Evolutionary conservation across 2,329 filamentous ascomycete species (phyloP).

Genomic region (Paracoccidioides lutzii): DNA sequence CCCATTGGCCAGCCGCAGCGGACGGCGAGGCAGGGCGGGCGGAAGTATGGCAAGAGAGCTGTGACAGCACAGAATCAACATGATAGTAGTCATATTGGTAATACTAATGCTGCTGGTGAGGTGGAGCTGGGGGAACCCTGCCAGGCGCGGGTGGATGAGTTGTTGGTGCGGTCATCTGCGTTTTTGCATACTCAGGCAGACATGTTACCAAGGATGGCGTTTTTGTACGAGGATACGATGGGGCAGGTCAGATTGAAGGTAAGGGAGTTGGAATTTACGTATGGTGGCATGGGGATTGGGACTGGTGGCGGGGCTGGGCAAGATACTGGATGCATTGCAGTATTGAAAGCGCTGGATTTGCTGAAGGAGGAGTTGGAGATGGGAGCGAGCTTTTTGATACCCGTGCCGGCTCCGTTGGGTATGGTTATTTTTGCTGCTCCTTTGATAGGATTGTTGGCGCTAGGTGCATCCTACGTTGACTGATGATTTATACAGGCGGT

Average conservation of each 20-base stretch:
- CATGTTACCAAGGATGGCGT: slow-evolving; percentile 46
- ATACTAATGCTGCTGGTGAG: slow-evolving; percentile 17
- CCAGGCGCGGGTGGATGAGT: slow-evolving; percentile 50
- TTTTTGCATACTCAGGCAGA: slow-evolving; percentile 46
- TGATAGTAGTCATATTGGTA: background rate
- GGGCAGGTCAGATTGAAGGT: slow-evolving; percentile 44
- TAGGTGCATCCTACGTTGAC: slow-evolving; percentile 37
- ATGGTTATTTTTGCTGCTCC: slow-evolving; percentile 12
- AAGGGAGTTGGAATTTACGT: slow-evolving; percentile 41
- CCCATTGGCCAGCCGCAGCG: slow-evolving; percentile 37
- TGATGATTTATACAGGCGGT: slow-evolving; percentile 41
- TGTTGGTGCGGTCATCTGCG: slow-evolving; percentile 52
- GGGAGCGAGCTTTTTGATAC: slow-evolving; percentile 49
- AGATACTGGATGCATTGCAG: slow-evolving; percentile 35
- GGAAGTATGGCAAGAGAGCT: background rate
- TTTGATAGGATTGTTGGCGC: background rate
- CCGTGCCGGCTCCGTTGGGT: slow-evolving; percentile 45
- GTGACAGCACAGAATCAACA: slow-evolving; percentile 12
- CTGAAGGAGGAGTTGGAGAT: slow-evolving; percentile 44
- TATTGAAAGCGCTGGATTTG: slow-evolving; percentile 38
- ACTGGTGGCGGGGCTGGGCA: slow-evolving; percentile 31
- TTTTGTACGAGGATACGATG: slow-evolving; percentile 53
- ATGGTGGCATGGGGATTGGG: slow-evolving; percentile 32
- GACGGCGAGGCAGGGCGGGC: slow-evolving; percentile 20
- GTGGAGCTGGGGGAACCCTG: slow-evolving; percentile 48